phyloP scores from a whole-genome alignment of 2,329 filamentous ascomycete genomes.

The Aureobasidium zeae region DNA sequence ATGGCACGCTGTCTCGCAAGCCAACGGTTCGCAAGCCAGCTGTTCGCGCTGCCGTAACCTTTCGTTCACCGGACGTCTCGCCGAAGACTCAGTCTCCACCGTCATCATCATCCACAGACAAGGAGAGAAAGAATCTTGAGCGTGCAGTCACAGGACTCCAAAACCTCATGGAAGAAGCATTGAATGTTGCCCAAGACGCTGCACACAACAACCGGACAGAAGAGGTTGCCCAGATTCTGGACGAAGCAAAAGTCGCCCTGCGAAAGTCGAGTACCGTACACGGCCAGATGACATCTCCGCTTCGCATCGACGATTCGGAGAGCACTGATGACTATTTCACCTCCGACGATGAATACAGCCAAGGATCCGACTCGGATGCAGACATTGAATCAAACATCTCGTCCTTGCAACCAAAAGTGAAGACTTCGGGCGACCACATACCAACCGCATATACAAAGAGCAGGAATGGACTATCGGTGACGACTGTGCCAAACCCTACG shows the following conservation, averaged over 20 bases:
- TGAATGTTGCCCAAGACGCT: conserved; percentile 29
- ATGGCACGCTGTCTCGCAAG: conserved; percentile 13
- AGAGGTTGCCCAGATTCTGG: conserved; percentile 33
- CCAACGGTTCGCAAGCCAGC: conserved; percentile 7
- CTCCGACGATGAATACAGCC: conserved; percentile 15
- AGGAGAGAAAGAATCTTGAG: conserved; percentile 17
- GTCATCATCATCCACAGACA: conserved; percentile 16
- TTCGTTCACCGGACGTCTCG: conserved; percentile 16
- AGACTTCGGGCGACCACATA: conserved; percentile 7
- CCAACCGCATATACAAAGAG: conserved; percentile 16
- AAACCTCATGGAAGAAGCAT: conserved; percentile 35
- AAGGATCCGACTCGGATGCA: conserved; percentile 16
- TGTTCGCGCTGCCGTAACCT: background rate
- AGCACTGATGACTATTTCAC: conserved; percentile 11
- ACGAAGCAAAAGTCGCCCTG: conserved; percentile 31
- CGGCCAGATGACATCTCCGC: conserved; percentile 15
- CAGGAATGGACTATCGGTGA: conserved; percentile 2
- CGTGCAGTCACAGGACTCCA: conserved; percentile 33
- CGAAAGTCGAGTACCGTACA: conserved; percentile 24
- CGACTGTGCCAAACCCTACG: background rate
- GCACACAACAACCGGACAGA: conserved; percentile 27
- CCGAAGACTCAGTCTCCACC: conserved; percentile 16
- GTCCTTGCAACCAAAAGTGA: background rate
- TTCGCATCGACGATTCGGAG: conserved; percentile 17
- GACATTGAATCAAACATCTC: conserved; percentile 12